Evolutionary conservation across 257 asterid species (phyloP), one percentile per base, ranked within the genome.

Genomic region (Solanum pennellii): DNA sequence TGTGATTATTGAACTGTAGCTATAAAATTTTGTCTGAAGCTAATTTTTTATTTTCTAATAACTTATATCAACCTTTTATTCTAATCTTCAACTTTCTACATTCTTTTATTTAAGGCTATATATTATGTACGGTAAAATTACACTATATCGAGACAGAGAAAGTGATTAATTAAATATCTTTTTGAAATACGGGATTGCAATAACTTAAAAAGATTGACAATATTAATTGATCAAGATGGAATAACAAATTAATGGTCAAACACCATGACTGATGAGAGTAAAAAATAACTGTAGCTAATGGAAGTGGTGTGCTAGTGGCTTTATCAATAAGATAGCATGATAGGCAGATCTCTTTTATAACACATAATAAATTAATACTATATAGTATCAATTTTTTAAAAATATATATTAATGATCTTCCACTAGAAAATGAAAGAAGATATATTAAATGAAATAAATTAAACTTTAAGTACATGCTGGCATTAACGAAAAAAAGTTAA

Each of bases 101-200:
- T 20, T 0, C 25, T 56, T 7, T 56, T 4, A 20, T 56, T 20
- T 7, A 56, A 56, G 2, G 2, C 3, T 12, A 20, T 56, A 8
- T 20, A 5, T 20, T 7, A 1, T 1, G 0, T 56, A 56, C 0
- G 25, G 0, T 7, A 56, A 20, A 56, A 20, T 0, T 20, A 56
- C 1, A 1, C n/a, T 3, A 18, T 0, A 7, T 56, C 9, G 12
- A 11, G 1, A 56, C 1, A 56, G 0, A 20, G 0, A 1, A 25
- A 20, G 25, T 56, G 1, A 56, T 20, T 56, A 68, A 66, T 29
- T 68, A 7, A 68, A 6, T 29, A 29, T 68, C 6, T 68, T 68
- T 29, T 68, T 2, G 5, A 68, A 68, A 52, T 52, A 29, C 14
- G 9, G 23, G 0, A 3, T 12, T 68, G 3, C 41, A 68, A 27